Base-by-base conservation (phyloP, 257 asterid genomes). In the Petrea volubilis region DNA sequence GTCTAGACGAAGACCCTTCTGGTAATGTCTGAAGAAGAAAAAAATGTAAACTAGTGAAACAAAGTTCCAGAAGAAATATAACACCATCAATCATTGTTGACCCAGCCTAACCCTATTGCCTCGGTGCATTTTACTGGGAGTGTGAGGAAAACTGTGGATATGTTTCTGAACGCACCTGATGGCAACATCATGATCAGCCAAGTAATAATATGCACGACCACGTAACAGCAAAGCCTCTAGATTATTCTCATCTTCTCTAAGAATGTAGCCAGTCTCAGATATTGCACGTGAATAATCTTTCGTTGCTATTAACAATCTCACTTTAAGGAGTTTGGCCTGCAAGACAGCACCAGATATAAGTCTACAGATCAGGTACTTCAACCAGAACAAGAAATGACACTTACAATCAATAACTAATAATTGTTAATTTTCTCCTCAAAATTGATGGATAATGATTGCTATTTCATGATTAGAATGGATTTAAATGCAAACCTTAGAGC, bases 121-220 rank as follows among this genome's bases (percentile, higher is more conserved):
- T 23, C n/a, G 20, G 28, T 62, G 60, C 68, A 58, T 38, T 25
- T 20, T 49, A 66, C 60, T 36, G 47, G 46, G 14, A 17, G 53
- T 36, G 38, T 6, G 77, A 57, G 57, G 52, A 53, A 67, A 55
- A 60, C 29, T 38, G 17, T 28, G 13, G 62, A 68, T 38, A 29
- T 47, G 34, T 59, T 38, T 46, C 23, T 31, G 34, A 57, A 68
- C 90, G 25, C 74, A 90, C 97, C 96, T 84, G 53, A 70, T 72
- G 60, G 98, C 94, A 61, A 93, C 91, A 77, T 93, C 98, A 74
- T 93, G 98, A 82, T 93, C 98, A 25, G 93, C 98, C 57, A 93
- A 83, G 80, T 93, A 93, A 79, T 88, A 90, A 79, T 93, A 93
- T 51, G 97, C 96, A 75, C 96, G 94, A 12, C 98, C 98, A 64